Conservation (phyloP, 2,329 filamentous ascomycete species). For the Fusarium continuum region DNA sequence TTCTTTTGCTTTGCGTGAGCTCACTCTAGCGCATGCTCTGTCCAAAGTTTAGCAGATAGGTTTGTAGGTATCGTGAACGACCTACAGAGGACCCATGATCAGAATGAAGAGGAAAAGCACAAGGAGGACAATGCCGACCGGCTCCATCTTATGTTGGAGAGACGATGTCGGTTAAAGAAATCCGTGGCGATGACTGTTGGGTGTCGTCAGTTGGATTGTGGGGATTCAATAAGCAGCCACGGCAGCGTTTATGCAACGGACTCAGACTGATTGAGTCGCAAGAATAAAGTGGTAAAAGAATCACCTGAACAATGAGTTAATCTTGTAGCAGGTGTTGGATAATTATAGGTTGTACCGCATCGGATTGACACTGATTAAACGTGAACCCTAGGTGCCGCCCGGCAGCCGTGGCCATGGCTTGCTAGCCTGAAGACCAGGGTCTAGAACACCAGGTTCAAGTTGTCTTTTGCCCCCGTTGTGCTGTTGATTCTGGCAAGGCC, state of each 20-base stretch:
- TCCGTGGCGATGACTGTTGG: neutral
- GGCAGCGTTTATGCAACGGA: neutral
- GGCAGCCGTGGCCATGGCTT: slow-evolving; percentile 17
- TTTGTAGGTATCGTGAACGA: neutral
- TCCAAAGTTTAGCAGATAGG: slow-evolving; percentile 1
- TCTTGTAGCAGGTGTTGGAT: neutral
- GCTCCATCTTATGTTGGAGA: slow-evolving; percentile 32
- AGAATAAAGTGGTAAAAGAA: no score
- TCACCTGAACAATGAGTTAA: slow-evolving; percentile 1
- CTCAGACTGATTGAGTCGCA: neutral
- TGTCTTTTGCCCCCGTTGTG: neutral
- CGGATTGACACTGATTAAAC: slow-evolving; percentile 2
- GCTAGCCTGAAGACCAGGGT: slow-evolving; percentile 11
- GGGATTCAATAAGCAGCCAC: neutral
- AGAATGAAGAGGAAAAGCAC: slow-evolving; percentile 37
- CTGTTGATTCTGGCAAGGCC: neutral
- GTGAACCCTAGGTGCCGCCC: slow-evolving; percentile 1
- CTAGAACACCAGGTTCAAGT: slow-evolving; percentile 12
- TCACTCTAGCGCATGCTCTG: slow-evolving; percentile 34
- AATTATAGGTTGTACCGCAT: neutral
- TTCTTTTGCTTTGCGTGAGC: slow-evolving; percentile 13
- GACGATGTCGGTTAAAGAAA: neutral
- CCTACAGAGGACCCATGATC: slow-evolving; percentile 37
- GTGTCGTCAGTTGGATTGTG: slow-evolving; percentile 3
- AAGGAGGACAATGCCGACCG: slow-evolving; percentile 41